These are phyloP conservation scores for Allomyces javanicus DNA, from an alignment of 192 early-diverging fungal genomes.

Conservation along the genomic window DNA sequence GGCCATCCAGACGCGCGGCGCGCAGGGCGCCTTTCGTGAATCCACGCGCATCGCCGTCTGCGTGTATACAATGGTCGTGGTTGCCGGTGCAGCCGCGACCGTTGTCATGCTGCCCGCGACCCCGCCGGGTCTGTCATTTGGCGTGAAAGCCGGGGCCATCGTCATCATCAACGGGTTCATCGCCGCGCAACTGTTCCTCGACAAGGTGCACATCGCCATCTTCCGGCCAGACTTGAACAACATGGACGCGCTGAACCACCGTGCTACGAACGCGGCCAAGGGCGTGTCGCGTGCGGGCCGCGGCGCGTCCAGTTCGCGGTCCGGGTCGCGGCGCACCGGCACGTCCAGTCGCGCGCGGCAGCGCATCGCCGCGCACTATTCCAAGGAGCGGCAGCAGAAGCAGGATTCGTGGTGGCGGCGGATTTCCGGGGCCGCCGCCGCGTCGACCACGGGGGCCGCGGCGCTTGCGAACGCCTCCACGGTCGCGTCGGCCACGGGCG, in stretches of 20 bases:
- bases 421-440: background rate
- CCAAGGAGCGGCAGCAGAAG: background rate
- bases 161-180: background rate
- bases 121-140: background rate
- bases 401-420: background rate
- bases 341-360: background rate
- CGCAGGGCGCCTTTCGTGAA: background rate
- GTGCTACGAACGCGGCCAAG: background rate
- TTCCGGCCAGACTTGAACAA: background rate
- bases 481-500: too few species aligned
- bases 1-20: background rate
- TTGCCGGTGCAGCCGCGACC: background rate
- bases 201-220: background rate
- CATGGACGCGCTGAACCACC: background rate
- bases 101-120: background rate
- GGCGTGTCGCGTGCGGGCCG: background rate
- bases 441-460: background rate
- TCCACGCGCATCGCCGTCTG: background rate
- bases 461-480: background rate
- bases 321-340: background rate
- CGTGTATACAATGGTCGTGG: background rate
- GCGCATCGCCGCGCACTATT: background rate
- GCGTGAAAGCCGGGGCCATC: background rate
- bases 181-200: background rate
- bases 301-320: background rate